Conservation (phyloP, 2,329 filamentous ascomycete species). For the Xylariaceae sp. region DNA sequence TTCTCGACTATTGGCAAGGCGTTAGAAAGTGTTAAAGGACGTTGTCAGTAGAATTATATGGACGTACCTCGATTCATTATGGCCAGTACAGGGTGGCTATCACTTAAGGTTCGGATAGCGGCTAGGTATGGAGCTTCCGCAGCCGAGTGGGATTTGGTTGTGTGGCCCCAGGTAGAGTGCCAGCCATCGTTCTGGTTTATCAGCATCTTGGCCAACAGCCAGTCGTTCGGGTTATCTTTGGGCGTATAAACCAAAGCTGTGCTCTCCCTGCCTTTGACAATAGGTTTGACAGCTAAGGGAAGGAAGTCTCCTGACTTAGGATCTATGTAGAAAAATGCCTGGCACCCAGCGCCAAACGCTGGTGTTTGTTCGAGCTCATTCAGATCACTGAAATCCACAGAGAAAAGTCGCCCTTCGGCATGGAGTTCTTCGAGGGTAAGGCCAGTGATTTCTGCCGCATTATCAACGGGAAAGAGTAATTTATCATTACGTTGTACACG, state of each 20-base stretch:
- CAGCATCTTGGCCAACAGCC: conserved; percentile 57
- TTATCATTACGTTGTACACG: conserved; percentile 42
- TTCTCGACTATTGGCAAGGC: conserved; percentile 35
- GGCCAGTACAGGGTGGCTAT: conserved; percentile 50
- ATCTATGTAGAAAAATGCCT: conserved; percentile 44
- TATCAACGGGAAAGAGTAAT: conserved; percentile 47
- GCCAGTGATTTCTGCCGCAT: conserved; percentile 41
- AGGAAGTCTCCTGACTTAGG: conserved; percentile 47
- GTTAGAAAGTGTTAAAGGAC: neutral
- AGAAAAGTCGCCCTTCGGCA: conserved; percentile 48
- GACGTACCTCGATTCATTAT: conserved; percentile 45
- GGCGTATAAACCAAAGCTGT: conserved; percentile 52
- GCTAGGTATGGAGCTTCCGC: conserved; percentile 52
- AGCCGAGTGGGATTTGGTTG: conserved; percentile 51
- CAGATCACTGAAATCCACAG: conserved; percentile 50
- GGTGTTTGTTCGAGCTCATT: conserved; percentile 22
- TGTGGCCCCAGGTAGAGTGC: conserved; percentile 48
- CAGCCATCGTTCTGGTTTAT: conserved; percentile 58
- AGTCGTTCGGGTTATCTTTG: conserved; percentile 49
- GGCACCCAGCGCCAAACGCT: conserved; percentile 46
- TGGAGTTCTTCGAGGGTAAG: conserved; percentile 43
- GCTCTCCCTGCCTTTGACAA: conserved; percentile 44
- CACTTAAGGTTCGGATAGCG: conserved; percentile 51
- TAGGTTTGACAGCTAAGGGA: conserved; percentile 52
- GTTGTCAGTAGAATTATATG: no score